Percentiles rank a stretch among this genome's conserved stretches.
Evolutionary conservation across 805 yeast genomes (phyloP).

Genomic region (Barnettozyma sp.): DNA sequence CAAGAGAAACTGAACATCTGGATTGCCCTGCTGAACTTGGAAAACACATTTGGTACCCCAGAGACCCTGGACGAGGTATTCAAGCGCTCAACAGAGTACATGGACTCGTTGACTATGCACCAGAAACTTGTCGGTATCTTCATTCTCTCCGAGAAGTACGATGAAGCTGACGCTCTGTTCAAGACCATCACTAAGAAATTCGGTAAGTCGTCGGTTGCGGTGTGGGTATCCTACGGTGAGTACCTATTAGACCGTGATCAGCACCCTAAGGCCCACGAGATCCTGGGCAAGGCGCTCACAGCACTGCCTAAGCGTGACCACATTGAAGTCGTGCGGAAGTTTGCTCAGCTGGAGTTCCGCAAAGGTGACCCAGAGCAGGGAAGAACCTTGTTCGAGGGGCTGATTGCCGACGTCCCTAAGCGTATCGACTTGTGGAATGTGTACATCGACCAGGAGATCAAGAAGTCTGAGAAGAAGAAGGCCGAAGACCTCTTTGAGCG

Average conservation of each 20-base stretch:
- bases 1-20: constrained; percentile 89
- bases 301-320: constrained; percentile 66
- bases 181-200: constrained; percentile 70
- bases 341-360: constrained; percentile 79
- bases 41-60: constrained; percentile 83
- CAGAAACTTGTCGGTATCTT: constrained; percentile 72
- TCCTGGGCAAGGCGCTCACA: constrained; percentile 69
- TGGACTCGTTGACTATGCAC: constrained; percentile 83
- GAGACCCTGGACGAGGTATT: constrained; percentile 77
- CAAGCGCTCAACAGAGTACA: constrained; percentile 79
- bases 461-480: constrained; percentile 54
- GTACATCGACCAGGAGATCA: constrained; percentile 88
- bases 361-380: constrained; percentile 94
- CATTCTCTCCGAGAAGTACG: constrained; percentile 62
- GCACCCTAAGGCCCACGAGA: constrained; percentile 56
- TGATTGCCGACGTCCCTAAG: constrained; percentile 83
- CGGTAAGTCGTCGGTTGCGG: constrained; percentile 55
- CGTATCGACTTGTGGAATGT: constrained; percentile 94
- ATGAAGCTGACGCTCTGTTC: constrained; percentile 64
- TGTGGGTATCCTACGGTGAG: constrained; percentile 81
- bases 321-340: constrained; percentile 75
- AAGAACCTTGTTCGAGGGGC: constrained; percentile 89
- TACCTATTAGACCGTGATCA: constrained; percentile 56
- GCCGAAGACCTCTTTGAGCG: constrained; percentile 81
- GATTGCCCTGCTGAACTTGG: constrained; percentile 93